Evolutionary conservation across 1,284 basidiomycete species (phyloP), one percentile per base, ranked within the genome.

Genomic region (Gymnopus androsaceus): DNA sequence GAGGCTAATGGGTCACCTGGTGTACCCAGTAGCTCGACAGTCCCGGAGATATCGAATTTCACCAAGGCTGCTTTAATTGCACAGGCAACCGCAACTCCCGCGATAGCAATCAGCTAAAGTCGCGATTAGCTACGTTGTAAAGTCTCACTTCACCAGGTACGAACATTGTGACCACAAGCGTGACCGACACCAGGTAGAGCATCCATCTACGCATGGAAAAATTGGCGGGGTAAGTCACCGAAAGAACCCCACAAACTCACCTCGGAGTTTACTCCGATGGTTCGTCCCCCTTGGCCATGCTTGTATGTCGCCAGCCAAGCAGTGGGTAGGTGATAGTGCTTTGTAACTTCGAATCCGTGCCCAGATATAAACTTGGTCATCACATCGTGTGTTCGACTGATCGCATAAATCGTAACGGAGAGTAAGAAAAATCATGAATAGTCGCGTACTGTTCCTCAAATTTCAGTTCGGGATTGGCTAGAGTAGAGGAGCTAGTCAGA

Each of bases 101-200:
- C 69, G 50, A 91, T 85, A 3, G 87, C 88, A 57, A 93, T 92
- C 42, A 92, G 72, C n/a, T n/a, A n/a, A n/a, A n/a, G n/a, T n/a
- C n/a, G n/a, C n/a, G n/a, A n/a, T n/a, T n/a, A n/a, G n/a, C n/a
- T n/a, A n/a, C n/a, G n/a, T n/a, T n/a, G n/a, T n/a, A n/a, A n/a
- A n/a, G n/a, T n/a, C n/a, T n/a, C n/a, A n/a, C n/a, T n/a, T n/a
- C n/a, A n/a, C n/a, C n/a, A n/a, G n/a, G n/a, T n/a, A n/a, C n/a
- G n/a, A n/a, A n/a, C n/a, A 63, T 90, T 91, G 67, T 92, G 88
- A 1, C 88, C 89, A 40, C 90, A 91, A 0, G 87, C 88, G 65
- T 90, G 88, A 0, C 87, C 86, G 25, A 88, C 75, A 1, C 81
- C 83, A 9, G 34, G 48, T 7, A 56, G 48, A 1, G 83, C 83